Percentiles rank a stretch among this genome's conserved stretches.
Evolutionary conservation across 2,329 filamentous ascomycete species (phyloP).

Genomic region (Penicillium frequentans): DNA sequence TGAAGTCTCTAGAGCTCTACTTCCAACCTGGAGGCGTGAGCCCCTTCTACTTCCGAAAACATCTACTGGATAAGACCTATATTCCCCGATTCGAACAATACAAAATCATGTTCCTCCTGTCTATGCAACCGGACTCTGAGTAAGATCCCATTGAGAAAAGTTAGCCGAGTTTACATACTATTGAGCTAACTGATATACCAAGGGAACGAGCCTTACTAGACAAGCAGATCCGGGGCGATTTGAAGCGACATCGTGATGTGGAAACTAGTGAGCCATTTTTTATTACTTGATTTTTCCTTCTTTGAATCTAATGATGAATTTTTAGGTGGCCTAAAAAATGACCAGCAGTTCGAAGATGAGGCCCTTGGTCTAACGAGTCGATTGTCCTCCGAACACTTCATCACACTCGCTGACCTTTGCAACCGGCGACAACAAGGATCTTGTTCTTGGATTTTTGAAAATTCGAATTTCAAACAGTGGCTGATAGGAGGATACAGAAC

Average conservation of each 20-base stretch:
- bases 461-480: slow-evolving; percentile 26
- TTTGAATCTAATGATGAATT: neutral
- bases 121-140: slow-evolving; percentile 28
- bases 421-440: slow-evolving; percentile 26
- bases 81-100: slow-evolving; percentile 31
- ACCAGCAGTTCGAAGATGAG: neutral
- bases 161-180: too few species aligned
- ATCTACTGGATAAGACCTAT: slow-evolving; percentile 27
- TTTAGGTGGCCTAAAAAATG: neutral
- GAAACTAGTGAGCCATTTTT: too few species aligned
- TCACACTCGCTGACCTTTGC: slow-evolving; percentile 30
- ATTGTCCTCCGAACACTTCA: slow-evolving; percentile 23
- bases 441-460: slow-evolving; percentile 29
- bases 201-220: neutral
- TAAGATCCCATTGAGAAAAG: neutral
- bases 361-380: slow-evolving; percentile 13
- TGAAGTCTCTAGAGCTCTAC: slow-evolving; percentile 28
- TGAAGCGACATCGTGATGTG: slow-evolving; percentile 4
- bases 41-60: slow-evolving; percentile 24
- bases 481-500: slow-evolving; percentile 25
- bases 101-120: slow-evolving; percentile 27
- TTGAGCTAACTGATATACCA: neutral
- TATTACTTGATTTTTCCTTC: too few species aligned
- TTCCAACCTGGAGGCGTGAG: slow-evolving; percentile 34
- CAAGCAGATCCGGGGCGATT: neutral